Evolutionary conservation across 2,329 filamentous ascomycete species (phyloP).

Genomic region (Colletotrichum shisoi): DNA sequence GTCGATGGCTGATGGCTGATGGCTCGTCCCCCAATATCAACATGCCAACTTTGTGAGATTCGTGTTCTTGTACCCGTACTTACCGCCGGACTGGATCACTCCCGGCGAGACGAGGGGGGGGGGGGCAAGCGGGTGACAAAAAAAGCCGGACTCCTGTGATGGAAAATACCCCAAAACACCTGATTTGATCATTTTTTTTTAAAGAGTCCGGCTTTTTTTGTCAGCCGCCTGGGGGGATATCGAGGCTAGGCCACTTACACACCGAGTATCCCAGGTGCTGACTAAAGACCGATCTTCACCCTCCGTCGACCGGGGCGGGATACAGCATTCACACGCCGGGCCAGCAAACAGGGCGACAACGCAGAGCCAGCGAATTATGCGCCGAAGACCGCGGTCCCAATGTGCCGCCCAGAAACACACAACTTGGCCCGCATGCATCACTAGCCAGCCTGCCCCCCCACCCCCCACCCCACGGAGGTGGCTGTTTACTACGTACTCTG

Average conservation of each 20-base stretch:
- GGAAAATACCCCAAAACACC: no score
- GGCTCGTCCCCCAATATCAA: neutral
- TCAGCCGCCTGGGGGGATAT: no score
- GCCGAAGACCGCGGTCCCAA: neutral
- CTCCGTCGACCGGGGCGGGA: neutral
- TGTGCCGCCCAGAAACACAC: slow-evolving; percentile 2
- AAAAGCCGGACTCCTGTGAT: no score
- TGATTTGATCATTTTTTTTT: no score
- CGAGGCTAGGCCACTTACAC: no score
- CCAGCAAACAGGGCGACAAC: no score
- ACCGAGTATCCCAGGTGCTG: no score
- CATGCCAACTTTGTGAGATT: neutral
- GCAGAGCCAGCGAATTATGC: neutral
- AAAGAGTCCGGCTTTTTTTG: no score
- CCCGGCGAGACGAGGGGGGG: neutral
- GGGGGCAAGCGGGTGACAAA: no score
- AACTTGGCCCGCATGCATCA: slow-evolving; percentile 5
- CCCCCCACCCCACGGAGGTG: slow-evolving; percentile 4
- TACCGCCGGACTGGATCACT: neutral
- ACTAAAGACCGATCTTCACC: no score
- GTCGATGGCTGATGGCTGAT: neutral
- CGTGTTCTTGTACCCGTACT: no score
- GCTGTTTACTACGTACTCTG: no score
- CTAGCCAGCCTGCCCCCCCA: slow-evolving; percentile 10
- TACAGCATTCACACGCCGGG: neutral